Percentiles rank a stretch among this genome's conserved stretches.
These are phyloP conservation scores for Kwoniella mangroviensis DNA, from an alignment of 768 basidiomycete species.

Conservation along the genomic window DNA sequence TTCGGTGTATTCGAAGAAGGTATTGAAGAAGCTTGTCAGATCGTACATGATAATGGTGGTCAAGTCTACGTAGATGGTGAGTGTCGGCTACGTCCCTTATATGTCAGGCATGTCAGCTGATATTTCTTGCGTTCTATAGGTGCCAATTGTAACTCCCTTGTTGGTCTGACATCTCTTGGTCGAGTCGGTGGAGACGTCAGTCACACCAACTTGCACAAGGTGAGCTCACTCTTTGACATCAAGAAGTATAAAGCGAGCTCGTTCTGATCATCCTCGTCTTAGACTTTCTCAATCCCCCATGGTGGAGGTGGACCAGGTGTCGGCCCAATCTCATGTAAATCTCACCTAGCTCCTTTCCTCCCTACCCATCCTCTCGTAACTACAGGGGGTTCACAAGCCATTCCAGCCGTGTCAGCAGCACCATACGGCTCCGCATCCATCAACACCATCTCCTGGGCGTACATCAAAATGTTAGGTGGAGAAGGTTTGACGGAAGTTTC, in stretches of 20 bases:
- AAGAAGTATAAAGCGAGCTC: no score
- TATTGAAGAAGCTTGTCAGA: constrained; percentile 81
- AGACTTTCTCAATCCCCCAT: constrained; percentile 95
- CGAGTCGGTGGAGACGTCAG: constrained; percentile 98
- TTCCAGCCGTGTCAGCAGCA: constrained; percentile 85
- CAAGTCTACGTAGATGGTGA: constrained; percentile 94
- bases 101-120: background rate
- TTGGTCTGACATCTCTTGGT: constrained; percentile 83
- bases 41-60: constrained; percentile 92
- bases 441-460: constrained; percentile 96
- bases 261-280: background rate
- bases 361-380: constrained; percentile 78
- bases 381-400: constrained; percentile 71
- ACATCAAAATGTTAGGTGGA: constrained; percentile 99
- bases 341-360: constrained; percentile 92
- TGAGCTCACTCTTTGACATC: no score
- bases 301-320: constrained; percentile 97
- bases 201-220: constrained; percentile 91
- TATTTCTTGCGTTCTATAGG: constrained; percentile 57
- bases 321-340: constrained; percentile 91
- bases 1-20: constrained; percentile 97
- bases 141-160: constrained; percentile 92
- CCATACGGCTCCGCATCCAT: constrained; percentile 96
- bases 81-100: constrained; percentile 6
- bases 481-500: constrained; percentile 83